These are phyloP conservation scores for Psilocybe cubensis DNA, from an alignment of 768 basidiomycete genomes.

Conservation along the genomic window DNA sequence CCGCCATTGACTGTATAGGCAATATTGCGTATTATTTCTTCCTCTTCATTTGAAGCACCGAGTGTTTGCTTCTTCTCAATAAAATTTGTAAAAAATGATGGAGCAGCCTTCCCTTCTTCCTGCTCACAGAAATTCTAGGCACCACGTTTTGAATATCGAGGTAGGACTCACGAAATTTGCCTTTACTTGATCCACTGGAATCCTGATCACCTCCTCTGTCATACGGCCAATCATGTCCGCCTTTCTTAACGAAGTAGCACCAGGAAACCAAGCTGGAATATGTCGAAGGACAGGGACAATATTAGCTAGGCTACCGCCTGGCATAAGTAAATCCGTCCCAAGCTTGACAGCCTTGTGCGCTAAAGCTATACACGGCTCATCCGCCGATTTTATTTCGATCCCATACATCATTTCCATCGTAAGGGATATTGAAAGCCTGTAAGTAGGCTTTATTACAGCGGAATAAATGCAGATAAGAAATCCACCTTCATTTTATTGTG, in stretches of 20 bases:
- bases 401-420: slow-evolving; percentile 22
- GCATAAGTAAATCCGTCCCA: slow-evolving; percentile 17
- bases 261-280: slow-evolving; percentile 25
- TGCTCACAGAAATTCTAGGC: too few relatives aligned
- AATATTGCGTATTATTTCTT: slow-evolving; percentile 7
- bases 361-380: slow-evolving; percentile 21
- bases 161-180: not conserved
- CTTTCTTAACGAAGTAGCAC: slow-evolving; percentile 7
- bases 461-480: too few relatives aligned
- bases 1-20: slow-evolving; percentile 17
- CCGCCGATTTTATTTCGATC: slow-evolving; percentile 10
- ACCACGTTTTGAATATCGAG: too few relatives aligned
- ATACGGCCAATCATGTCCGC: slow-evolving; percentile 20
- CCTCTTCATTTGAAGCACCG: not conserved
- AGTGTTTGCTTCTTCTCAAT: not conserved
- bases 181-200: slow-evolving; percentile 12
- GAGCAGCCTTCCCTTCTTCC: slow-evolving; percentile 8
- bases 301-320: slow-evolving; percentile 13
- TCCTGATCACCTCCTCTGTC: slow-evolving; percentile 5
- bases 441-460: too few relatives aligned
- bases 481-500: too few relatives aligned
- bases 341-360: slow-evolving; percentile 33
- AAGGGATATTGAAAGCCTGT: slow-evolving; percentile 17
- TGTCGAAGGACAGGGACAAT: slow-evolving; percentile 17
- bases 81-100: slow-evolving; percentile 13